Percentiles rank a stretch among this genome's conserved stretches.
Conservation (phyloP, 257 asterid species). For the Handroanthus guayacan region DNA sequence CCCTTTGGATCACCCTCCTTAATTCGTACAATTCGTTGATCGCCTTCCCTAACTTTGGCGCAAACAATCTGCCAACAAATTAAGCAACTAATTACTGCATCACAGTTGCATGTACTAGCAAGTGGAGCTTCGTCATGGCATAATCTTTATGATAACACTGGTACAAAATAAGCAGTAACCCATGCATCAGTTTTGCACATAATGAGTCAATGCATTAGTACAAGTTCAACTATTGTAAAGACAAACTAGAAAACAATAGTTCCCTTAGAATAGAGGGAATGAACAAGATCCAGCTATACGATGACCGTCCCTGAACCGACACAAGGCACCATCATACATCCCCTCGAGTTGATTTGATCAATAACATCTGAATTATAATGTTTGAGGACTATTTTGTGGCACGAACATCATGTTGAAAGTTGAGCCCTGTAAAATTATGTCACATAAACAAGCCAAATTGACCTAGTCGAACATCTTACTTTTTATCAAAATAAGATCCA, state of each 20-base stretch:
- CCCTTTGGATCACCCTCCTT: slow-evolving; percentile 96
- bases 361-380: not conserved
- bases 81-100: slow-evolving; percentile 16
- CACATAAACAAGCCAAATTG: not conserved
- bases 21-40: slow-evolving; percentile 81
- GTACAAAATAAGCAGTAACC: not conserved
- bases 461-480: not conserved
- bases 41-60: slow-evolving; percentile 97
- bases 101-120: not conserved
- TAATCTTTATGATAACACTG: not conserved
- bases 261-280: not conserved
- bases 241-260: not conserved
- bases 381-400: not conserved
- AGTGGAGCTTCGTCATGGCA: slow-evolving; percentile 10
- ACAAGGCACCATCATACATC: too few species aligned
- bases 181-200: not conserved
- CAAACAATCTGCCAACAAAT: slow-evolving; percentile 74
- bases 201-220: not conserved
- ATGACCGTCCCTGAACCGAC: not conserved
- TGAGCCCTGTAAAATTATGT: not conserved
- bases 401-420: not conserved
- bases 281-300: not conserved
- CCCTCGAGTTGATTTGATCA: not conserved
- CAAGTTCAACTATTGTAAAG: not conserved
- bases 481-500: not conserved